phyloP scores from a whole-genome alignment of 2,329 filamentous ascomycete genomes.

The Fusarium nanum region DNA sequence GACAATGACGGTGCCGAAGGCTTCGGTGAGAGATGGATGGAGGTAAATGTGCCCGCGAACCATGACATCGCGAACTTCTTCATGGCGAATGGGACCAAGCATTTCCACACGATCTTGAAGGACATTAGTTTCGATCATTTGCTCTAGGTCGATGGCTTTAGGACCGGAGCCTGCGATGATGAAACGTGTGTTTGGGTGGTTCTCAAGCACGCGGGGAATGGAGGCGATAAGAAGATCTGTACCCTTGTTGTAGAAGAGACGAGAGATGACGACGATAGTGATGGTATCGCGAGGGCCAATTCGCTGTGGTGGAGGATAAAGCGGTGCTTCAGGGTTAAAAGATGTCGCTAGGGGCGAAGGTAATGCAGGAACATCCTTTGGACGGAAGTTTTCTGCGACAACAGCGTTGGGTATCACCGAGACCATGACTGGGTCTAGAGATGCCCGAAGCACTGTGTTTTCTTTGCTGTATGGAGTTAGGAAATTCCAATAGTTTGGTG shows the following conservation, averaged over 20 bases:
- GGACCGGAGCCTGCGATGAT: conserved; percentile 96
- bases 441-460: conserved; percentile 94
- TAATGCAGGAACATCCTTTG: conserved; percentile 59
- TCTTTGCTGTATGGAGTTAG: conserved; percentile 76
- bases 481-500: not conserved
- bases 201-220: conserved; percentile 89
- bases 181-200: conserved; percentile 93
- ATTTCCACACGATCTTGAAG: conserved; percentile 94
- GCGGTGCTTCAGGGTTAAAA: conserved; percentile 53
- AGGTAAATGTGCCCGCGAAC: conserved; percentile 96
- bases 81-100: conserved; percentile 90
- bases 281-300: conserved; percentile 87
- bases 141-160: conserved; percentile 96
- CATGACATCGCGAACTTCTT: conserved; percentile 98
- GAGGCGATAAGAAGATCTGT: conserved; percentile 96
- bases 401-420: conserved; percentile 98
- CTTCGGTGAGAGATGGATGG: conserved; percentile 93
- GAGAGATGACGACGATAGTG: conserved; percentile 96
- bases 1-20: conserved; percentile 97
- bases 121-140: conserved; percentile 96
- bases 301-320: conserved; percentile 67
- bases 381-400: conserved; percentile 94
- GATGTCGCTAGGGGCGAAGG: conserved; percentile 45
- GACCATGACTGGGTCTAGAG: conserved; percentile 94
- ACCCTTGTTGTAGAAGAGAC: conserved; percentile 98